Base-by-base conservation (phyloP, 768 basidiomycete species). In the Neoboletus subvelutipes region DNA sequence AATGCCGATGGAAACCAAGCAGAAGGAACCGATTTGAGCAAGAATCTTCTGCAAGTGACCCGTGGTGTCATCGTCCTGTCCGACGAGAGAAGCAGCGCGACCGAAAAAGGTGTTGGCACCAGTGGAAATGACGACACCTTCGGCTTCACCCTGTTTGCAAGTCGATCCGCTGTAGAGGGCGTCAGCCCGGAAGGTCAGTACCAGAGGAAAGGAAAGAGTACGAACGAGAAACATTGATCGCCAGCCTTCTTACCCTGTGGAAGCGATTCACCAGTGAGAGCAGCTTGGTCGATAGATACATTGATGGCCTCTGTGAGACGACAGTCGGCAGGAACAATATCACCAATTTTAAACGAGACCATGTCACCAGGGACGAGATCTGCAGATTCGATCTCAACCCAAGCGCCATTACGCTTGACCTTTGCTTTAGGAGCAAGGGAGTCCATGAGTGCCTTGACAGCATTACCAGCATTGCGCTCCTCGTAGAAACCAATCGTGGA, bases 371-470 rank as follows among this genome's bases (percentile, higher is more conserved):
- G 96, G 36, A 97, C 94, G 52, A 98, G 85, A 36, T 79, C 82
- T 36, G 94, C 65, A 0, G 93, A 94, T 69, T 98, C 96, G 62
- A 98, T 89, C 73, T 98, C 96, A 20, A 75, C 70, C 96, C 96
- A 98, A 36, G 67, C 67, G 58, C 91, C 91, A 58, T 81, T 81
- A 55, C 96, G 94, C 78, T 85, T 92, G 71, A 93, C 92, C 75
- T 90, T 91, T 33, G 94, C 96, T 78, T 98, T 98, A 71, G 96
- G 96, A 6, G 95, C 95, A 58, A 98, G 90, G 1, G 96, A 97
- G 71, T 98, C 96, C 96, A 98, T 98, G 59, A 98, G 89, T 4
- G 96, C 96, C 78, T 96, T 97, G 79, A 98, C 96, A 28, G 96
- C 96, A 75, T 98, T 98, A 75, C 96, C 96, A 42, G 96, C 96